These are phyloP conservation scores for Schizochytrium sp. DNA, from an alignment of 108 stramenopile genomes.

Conservation along the genomic window DNA sequence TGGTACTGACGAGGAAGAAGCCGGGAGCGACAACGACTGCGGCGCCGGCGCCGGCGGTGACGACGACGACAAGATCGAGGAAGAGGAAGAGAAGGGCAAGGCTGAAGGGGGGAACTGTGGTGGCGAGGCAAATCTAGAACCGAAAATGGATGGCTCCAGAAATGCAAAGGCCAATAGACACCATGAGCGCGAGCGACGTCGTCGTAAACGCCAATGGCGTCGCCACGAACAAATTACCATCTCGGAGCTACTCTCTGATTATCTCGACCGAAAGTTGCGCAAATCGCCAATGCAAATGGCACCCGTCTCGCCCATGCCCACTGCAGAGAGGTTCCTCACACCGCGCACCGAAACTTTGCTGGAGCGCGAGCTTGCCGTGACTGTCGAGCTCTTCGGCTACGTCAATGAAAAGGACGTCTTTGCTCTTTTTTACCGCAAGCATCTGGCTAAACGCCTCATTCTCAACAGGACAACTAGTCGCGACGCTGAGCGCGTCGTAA, in stretches of 20 bases:
- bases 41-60: neutral
- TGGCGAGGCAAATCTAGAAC: no score
- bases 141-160: no score
- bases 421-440: constrained; percentile 95
- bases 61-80: neutral
- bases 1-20: neutral
- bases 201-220: constrained; percentile 27
- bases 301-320: neutral
- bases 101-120: no score
- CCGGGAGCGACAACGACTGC: neutral
- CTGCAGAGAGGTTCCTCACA: neutral
- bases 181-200: neutral
- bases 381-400: constrained; percentile 94
- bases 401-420: constrained; percentile 97
- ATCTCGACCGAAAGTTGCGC: constrained; percentile 86
- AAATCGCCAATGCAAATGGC: constrained; percentile 80
- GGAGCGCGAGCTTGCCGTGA: constrained; percentile 60
- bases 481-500: constrained; percentile 94
- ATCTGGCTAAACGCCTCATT: constrained; percentile 89
- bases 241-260: constrained; percentile 91
- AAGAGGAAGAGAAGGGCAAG: constrained; percentile 76
- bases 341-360: neutral
- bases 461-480: constrained; percentile 88
- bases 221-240: constrained; percentile 91
- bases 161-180: no score